A percentile compares a stretch with the other conserved stretches of the same genome.
Evolutionary conservation across 805 yeast genomes (phyloP).

Genomic region (Hanseniaspora mollemarum): DNA sequence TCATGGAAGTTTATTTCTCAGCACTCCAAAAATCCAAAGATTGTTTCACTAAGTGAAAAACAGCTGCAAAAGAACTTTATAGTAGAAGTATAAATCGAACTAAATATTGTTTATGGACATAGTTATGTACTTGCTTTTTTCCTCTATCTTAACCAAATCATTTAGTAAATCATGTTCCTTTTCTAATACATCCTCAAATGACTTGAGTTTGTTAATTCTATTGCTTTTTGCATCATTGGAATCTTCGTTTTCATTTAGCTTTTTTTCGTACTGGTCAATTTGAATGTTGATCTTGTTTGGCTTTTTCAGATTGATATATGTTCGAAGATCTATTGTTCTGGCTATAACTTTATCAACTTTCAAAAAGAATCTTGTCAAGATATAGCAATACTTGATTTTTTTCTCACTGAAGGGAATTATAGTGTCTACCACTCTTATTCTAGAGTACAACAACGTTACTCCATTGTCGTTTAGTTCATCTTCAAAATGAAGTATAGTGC

Average conservation of each 20-base stretch:
- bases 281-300: constrained; percentile 30
- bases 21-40: constrained; percentile 24
- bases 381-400: constrained; percentile 26
- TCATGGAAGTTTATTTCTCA: constrained; percentile 63
- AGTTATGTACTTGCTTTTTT: constrained; percentile 1
- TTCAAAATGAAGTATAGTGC: constrained; percentile 78
- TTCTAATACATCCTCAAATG: constrained; percentile 8
- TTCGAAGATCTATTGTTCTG: constrained; percentile 71
- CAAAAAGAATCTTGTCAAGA: constrained; percentile 67
- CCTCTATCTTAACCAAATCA: background rate
- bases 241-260: background rate
- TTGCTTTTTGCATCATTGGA: background rate
- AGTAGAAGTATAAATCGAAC: constrained; percentile 20
- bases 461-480: constrained; percentile 98
- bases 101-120: background rate
- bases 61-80: constrained; percentile 32
- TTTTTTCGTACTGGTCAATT: constrained; percentile 17
- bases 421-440: constrained; percentile 79
- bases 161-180: constrained; percentile 3
- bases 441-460: constrained; percentile 60
- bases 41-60: constrained; percentile 27
- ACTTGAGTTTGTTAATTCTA: constrained; percentile 1
- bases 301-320: constrained; percentile 50
- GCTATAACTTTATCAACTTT: constrained; percentile 84
- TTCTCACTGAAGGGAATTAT: constrained; percentile 34